Conservation (phyloP, 495 filamentous ascomycete genomes). For the Talaromyces stipitatus region DNA sequence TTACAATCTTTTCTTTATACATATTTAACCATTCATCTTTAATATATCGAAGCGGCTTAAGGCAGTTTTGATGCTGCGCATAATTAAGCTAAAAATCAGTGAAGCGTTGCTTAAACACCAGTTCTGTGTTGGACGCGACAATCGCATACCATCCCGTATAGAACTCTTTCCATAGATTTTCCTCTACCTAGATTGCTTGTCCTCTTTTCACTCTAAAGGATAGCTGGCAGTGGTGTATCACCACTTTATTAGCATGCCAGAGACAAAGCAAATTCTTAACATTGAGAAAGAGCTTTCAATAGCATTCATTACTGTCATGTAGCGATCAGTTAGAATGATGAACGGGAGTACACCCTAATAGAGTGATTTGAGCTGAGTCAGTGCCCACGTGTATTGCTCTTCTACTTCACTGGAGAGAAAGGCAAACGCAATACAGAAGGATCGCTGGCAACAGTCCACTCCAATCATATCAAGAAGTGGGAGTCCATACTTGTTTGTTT, state of each 20-base stretch:
- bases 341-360: neutral
- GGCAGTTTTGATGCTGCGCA: no score
- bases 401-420: neutral
- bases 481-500: slow-evolving; percentile 10
- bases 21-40: neutral
- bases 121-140: no score
- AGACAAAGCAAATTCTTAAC: neutral
- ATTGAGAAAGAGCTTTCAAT: neutral
- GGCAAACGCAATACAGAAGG: neutral
- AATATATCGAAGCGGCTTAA: neutral
- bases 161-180: no score
- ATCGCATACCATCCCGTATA: no score
- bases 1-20: neutral
- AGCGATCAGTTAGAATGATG: neutral
- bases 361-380: neutral
- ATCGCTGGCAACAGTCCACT: neutral
- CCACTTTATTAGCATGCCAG: neutral
- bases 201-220: no score
- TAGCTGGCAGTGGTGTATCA: no score
- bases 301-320: neutral
- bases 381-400: neutral
- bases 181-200: no score
- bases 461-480: slow-evolving; percentile 8
- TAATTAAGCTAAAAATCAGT: no score
- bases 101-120: no score